phyloP scores from a whole-genome alignment of 78 protist genomes.

The Chrysochromulina tobinii region DNA sequence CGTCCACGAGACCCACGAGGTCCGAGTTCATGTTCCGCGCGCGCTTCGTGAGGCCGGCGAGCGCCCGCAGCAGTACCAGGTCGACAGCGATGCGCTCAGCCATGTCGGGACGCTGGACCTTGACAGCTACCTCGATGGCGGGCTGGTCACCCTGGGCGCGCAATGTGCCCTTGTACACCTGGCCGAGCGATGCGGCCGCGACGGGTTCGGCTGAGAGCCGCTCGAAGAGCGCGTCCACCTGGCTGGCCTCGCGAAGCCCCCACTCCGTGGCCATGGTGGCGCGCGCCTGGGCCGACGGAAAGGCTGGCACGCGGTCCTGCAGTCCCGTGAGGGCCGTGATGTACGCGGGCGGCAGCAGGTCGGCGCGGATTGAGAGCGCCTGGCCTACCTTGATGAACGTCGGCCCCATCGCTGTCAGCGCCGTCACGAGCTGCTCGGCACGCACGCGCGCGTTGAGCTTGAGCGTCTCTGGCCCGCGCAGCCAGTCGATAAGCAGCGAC shows the following conservation, averaged over 20 bases:
- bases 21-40: background rate
- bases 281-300: background rate
- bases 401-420: background rate
- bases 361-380: conserved; percentile 27
- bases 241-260: background rate
- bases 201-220: background rate
- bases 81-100: conserved; percentile 5
- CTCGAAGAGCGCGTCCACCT: background rate
- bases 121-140: background rate
- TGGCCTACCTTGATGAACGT: conserved; percentile 43
- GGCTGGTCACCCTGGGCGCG: background rate
- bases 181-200: conserved; percentile 17
- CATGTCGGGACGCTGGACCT: conserved; percentile 27
- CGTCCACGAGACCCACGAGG: conserved; percentile 25
- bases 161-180: background rate
- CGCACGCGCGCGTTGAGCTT: background rate
- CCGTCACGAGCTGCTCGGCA: background rate
- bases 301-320: conserved; percentile 19
- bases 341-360: background rate
- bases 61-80: background rate
- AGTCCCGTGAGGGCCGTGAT: background rate
- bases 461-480: background rate
- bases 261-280: background rate
- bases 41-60: background rate
- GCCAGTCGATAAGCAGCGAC: background rate